phyloP scores from a whole-genome alignment of 1,284 basidiomycete genomes.

The Kalmanozyma brasiliensis region DNA sequence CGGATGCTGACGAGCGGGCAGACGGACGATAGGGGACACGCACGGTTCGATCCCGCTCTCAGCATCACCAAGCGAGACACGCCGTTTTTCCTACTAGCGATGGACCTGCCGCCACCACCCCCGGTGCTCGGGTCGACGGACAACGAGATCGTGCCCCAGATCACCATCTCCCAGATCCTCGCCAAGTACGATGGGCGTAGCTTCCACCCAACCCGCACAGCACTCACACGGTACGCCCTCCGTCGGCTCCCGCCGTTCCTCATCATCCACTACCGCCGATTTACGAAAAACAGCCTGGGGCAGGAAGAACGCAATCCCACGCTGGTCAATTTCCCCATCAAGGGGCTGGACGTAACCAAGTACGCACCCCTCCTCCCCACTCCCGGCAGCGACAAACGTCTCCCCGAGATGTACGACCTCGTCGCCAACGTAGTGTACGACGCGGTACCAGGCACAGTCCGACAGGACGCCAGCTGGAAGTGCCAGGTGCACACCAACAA shows the following conservation, averaged over 20 bases:
- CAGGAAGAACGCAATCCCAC: constrained; percentile 96
- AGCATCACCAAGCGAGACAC: constrained; percentile 86
- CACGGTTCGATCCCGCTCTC: constrained; percentile 56
- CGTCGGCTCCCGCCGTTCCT: constrained; percentile 88
- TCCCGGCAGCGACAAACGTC: constrained; percentile 64
- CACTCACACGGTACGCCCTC: constrained; percentile 81
- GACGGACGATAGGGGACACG: constrained; percentile 51
- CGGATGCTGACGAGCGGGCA: constrained; percentile 43
- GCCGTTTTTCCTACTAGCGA: constrained; percentile 92
- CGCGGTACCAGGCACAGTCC: constrained; percentile 89
- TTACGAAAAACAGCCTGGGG: constrained; percentile 97
- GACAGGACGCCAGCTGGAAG: constrained; percentile 89
- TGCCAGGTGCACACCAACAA: constrained; percentile 78
- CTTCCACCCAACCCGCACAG: constrained; percentile 53
- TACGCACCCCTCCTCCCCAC: constrained; percentile 37
- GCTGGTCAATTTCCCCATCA: constrained; percentile 94
- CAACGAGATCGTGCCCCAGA: constrained; percentile 99
- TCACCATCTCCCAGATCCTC: constrained; percentile 88
- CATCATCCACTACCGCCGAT: constrained; percentile 94
- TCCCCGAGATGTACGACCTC: constrained; percentile 86
- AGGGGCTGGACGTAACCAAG: constrained; percentile 73
- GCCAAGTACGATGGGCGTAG: constrained; percentile 88
- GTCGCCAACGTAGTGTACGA: constrained; percentile 95
- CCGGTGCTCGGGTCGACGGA: constrained; percentile 91
- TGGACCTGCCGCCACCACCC: constrained; percentile 88